Conservation (phyloP, 306 rosid species). For the Abrus precatorius region DNA sequence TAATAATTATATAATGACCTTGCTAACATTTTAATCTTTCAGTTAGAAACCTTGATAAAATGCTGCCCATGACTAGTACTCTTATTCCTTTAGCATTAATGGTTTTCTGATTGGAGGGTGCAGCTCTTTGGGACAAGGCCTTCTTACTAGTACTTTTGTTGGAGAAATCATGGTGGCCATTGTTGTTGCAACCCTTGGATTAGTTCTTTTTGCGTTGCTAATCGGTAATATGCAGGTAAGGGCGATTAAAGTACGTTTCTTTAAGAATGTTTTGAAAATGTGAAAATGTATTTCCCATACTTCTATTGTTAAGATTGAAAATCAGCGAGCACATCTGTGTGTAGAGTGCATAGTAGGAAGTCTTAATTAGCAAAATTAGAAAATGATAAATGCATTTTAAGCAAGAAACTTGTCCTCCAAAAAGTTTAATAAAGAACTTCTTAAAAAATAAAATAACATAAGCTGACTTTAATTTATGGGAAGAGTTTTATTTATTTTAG, state of each 20-base stretch:
- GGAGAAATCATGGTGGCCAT: slow-evolving; percentile 91
- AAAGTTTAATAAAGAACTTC: too few relatives aligned
- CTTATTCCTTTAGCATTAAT: slow-evolving; percentile 19
- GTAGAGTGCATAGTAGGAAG: not conserved
- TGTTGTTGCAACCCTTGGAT: slow-evolving; percentile 79
- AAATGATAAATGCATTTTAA: not conserved
- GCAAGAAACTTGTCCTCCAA: not conserved
- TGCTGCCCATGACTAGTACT: not conserved
- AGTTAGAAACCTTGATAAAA: not conserved
- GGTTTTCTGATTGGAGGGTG: slow-evolving; percentile 43
- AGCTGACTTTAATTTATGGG: too few relatives aligned
- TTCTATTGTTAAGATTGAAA: too few relatives aligned
- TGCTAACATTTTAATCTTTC: not conserved
- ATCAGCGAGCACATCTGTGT: too few relatives aligned
- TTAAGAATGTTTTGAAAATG: too few relatives aligned
- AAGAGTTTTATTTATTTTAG: too few relatives aligned
- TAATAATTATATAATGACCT: not conserved
- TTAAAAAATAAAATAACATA: too few relatives aligned
- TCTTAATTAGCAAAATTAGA: not conserved
- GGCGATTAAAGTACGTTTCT: slow-evolving; percentile 2
- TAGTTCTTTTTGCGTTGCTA: slow-evolving; percentile 89
- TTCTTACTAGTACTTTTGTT: slow-evolving; percentile 82
- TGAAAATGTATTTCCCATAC: not conserved
- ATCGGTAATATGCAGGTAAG: slow-evolving; percentile 98
- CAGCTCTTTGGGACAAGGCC: slow-evolving; percentile 96